Evolutionary conservation across 345 rosid species (phyloP).

Genomic region (Melaleuca alternifolia): DNA sequence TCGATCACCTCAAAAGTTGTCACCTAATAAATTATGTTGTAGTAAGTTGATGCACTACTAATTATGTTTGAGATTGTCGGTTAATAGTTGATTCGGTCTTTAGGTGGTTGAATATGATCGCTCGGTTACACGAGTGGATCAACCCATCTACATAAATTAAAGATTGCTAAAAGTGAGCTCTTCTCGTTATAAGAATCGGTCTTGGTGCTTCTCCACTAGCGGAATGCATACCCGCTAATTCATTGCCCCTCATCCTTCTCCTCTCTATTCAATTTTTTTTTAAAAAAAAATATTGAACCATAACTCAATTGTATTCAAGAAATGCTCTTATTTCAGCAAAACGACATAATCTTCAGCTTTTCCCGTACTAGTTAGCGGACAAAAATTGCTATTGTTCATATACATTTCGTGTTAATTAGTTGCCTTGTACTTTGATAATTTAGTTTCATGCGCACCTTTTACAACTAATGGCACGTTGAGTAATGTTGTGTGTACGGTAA

Average conservation of each 20-base stretch:
- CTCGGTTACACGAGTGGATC: no score
- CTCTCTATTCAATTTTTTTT: neutral
- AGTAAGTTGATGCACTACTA: fast-evolving
- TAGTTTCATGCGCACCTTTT: neutral
- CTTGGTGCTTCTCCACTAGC: neutral
- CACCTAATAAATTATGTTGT: fast-evolving
- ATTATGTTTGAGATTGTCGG: neutral
- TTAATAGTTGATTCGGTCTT: no score
- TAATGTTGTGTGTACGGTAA: neutral
- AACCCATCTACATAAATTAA: no score
- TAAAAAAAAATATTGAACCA: neutral
- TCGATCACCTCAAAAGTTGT: fast-evolving
- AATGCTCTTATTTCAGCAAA: neutral
- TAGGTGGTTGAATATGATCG: no score
- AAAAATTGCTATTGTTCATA: neutral
- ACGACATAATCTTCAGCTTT: neutral
- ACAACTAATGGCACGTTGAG: neutral
- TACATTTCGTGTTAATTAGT: neutral
- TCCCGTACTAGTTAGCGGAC: neutral
- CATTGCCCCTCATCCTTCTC: neutral
- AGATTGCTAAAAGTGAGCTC: neutral
- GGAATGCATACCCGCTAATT: neutral
- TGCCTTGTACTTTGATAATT: neutral
- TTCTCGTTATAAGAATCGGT: neutral
- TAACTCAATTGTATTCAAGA: neutral